A percentile compares a stretch with the other conserved stretches of the same genome.
Conservation (phyloP, 2,329 filamentous ascomycete genomes). For the Colletotrichum sojae region DNA sequence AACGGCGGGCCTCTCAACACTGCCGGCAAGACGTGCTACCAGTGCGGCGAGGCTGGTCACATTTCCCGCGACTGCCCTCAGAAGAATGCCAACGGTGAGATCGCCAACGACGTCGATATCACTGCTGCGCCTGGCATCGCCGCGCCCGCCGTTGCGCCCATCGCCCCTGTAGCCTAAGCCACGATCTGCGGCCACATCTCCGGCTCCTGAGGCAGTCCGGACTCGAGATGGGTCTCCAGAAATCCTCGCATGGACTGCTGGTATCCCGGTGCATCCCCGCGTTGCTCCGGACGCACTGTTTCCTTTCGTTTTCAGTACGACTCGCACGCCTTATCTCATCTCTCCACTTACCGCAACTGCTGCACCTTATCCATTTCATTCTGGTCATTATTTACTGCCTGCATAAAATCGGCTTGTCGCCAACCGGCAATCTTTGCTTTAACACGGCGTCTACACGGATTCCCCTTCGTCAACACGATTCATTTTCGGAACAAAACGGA, state of each 20-base stretch:
- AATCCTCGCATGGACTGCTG: too few species aligned
- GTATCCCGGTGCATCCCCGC: not conserved
- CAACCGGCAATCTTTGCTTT: constrained; percentile 41
- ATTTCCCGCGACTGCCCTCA: constrained; percentile 95
- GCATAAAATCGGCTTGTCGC: constrained; percentile 41
- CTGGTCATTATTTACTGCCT: constrained; percentile 36
- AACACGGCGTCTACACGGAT: constrained; percentile 47
- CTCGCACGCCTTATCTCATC: constrained; percentile 23
- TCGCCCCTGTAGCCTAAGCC: constrained; percentile 59
- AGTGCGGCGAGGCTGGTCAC: constrained; percentile 94
- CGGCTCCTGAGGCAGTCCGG: constrained; percentile 11
- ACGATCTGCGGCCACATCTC: constrained; percentile 5
- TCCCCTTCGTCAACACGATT: constrained; percentile 45
- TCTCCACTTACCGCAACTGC: constrained; percentile 10
- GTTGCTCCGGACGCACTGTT: constrained; percentile 6
- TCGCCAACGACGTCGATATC: constrained; percentile 60
- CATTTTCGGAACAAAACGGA: constrained; percentile 47
- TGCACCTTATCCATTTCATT: constrained; percentile 33
- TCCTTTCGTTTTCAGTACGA: constrained; percentile 36
- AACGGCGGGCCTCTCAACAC: constrained; percentile 97
- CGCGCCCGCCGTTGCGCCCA: constrained; percentile 53
- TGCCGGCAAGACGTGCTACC: constrained; percentile 98
- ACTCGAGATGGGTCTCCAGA: not conserved
- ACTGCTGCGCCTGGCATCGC: constrained; percentile 55
- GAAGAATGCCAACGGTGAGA: constrained; percentile 71